Percentiles rank a stretch among this genome's conserved stretches.
Conservation (phyloP, 257 asterid genomes). For the Scutellaria barbata region DNA sequence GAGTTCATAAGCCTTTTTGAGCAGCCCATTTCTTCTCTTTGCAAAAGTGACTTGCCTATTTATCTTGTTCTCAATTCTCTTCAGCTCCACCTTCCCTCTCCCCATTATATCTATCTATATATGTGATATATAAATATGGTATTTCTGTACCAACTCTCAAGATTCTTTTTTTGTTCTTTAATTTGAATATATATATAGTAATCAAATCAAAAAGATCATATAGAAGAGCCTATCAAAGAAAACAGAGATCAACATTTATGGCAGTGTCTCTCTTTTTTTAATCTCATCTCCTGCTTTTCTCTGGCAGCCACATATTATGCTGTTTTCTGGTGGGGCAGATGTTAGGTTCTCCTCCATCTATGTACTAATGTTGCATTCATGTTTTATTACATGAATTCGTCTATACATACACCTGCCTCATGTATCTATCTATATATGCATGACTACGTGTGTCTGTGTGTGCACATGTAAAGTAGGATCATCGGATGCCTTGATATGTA, state of each 20-base stretch:
- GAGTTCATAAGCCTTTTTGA: slow-evolving; percentile 69
- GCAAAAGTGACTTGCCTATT: slow-evolving; percentile 76
- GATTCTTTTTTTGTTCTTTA: slow-evolving; percentile 23
- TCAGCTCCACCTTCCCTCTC: slow-evolving; percentile 71
- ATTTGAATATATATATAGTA: slow-evolving; percentile 5
- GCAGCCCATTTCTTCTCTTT: slow-evolving; percentile 71
- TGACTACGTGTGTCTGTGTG: background rate
- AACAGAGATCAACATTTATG: slow-evolving; percentile 31
- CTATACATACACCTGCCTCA: slow-evolving; percentile 1
- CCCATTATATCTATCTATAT: slow-evolving; percentile 48
- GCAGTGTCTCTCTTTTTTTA: slow-evolving; percentile 20
- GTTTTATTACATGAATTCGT: background rate
- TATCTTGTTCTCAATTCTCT: slow-evolving; percentile 77
- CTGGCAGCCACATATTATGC: slow-evolving; percentile 30
- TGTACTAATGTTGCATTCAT: background rate
- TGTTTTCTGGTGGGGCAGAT: slow-evolving; percentile 39
- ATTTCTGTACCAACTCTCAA: slow-evolving; percentile 28
- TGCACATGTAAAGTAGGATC: slow-evolving; percentile 30
- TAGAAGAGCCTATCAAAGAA: slow-evolving; percentile 29
- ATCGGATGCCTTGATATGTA: slow-evolving; percentile 34
- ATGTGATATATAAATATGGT: slow-evolving; percentile 5
- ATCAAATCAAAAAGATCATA: background rate
- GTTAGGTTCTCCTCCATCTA: slow-evolving; percentile 38
- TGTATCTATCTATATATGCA: too few relatives aligned
- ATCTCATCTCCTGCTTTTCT: slow-evolving; percentile 36